Evolutionary conservation across 805 yeast species (phyloP).

Genomic region (Maudiozyma pseudohumilis): DNA sequence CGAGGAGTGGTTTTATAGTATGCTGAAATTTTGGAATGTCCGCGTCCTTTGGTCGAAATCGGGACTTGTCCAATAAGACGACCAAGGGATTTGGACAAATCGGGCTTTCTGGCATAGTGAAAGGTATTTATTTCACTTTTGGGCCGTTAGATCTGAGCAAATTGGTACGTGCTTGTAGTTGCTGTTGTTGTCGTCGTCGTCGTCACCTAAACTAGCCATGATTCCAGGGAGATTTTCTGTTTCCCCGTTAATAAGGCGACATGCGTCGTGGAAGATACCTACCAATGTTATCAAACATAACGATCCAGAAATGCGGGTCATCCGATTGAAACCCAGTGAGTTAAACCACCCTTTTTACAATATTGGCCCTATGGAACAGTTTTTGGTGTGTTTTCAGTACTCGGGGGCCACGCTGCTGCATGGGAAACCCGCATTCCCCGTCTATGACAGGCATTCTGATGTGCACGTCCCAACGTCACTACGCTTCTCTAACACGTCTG

Average conservation of each 20-base stretch:
- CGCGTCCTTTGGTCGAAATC: no score
- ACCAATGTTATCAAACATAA: not conserved
- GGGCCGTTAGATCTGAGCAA: no score
- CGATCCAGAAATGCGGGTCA: not conserved
- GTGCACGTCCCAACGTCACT: slow-evolving; percentile 2
- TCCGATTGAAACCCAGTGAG: slow-evolving; percentile 6
- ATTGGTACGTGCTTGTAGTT: no score
- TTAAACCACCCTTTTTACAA: slow-evolving; percentile 23
- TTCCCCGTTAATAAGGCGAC: not conserved
- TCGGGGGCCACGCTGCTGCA: slow-evolving; percentile 12
- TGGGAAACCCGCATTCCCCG: slow-evolving; percentile 12
- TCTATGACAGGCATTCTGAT: slow-evolving; percentile 1
- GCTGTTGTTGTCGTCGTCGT: no score
- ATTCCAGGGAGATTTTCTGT: no score
- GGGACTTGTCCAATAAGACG: no score
- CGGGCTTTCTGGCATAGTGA: no score
- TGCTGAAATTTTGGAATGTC: no score
- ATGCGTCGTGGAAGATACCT: slow-evolving; percentile 1
- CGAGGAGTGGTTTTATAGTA: not conserved
- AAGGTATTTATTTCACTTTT: no score
- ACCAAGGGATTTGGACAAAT: no score
- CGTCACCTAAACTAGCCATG: no score
- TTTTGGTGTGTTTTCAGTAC: slow-evolving; percentile 16
- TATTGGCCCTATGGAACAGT: slow-evolving; percentile 17
- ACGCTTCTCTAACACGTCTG: slow-evolving; percentile 6